phyloP scores from a whole-genome alignment of 2,329 filamentous ascomycete species.

The Zasmidium citrigriseum region DNA sequence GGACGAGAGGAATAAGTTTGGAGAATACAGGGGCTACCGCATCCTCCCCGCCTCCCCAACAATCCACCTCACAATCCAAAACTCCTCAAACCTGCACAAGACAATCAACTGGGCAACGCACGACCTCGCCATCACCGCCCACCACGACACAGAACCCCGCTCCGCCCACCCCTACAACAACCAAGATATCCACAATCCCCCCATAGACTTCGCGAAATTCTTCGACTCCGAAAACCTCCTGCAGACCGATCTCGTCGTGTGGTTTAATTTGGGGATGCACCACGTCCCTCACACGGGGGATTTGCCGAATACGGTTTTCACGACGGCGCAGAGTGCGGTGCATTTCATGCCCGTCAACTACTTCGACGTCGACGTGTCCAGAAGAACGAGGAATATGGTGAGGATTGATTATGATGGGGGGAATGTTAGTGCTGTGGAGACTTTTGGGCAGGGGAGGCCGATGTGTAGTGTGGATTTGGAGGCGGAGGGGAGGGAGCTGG shows the following conservation, averaged over 20 bases:
- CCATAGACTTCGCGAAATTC: conserved; percentile 47
- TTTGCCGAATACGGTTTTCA: conserved; percentile 56
- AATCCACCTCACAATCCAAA: conserved; percentile 30
- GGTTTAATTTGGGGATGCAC: conserved; percentile 60
- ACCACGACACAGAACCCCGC: conserved; percentile 49
- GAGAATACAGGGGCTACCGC: conserved; percentile 56
- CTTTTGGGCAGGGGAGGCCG: conserved; percentile 34
- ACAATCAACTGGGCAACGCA: conserved; percentile 39
- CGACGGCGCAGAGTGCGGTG: conserved; percentile 47
- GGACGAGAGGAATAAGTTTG: conserved; percentile 50
- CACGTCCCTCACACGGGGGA: conserved; percentile 58
- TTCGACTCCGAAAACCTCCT: conserved; percentile 46
- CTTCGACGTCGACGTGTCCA: conserved; percentile 41
- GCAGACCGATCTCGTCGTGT: conserved; percentile 53
- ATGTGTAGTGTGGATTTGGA: conserved; percentile 34
- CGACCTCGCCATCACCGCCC: conserved; percentile 44
- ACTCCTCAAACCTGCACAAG: conserved; percentile 26
- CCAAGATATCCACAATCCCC: conserved; percentile 42
- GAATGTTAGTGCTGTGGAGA: conserved; percentile 29
- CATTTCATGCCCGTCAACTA: conserved; percentile 48
- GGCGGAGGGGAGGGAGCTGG: conserved; percentile 10
- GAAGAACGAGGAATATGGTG: conserved; percentile 44
- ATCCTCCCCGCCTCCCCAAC: conserved; percentile 40
- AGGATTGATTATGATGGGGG: conserved; percentile 41
- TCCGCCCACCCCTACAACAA: conserved; percentile 39